Evolutionary conservation across 495 filamentous ascomycete genomes (phyloP).

Genomic region (Podospora sp.): DNA sequence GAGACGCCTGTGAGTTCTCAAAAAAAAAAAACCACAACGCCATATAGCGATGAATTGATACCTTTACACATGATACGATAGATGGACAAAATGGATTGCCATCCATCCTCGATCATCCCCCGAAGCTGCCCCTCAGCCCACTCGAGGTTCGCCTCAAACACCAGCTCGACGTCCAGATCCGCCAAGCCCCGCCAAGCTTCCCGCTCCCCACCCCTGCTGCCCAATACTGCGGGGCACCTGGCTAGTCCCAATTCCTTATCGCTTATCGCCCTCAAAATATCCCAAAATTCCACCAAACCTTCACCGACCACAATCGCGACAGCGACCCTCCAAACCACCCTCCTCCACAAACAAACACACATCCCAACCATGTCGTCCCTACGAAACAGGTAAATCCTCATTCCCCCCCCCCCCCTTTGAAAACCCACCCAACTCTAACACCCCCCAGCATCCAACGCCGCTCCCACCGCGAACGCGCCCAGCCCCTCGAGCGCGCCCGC

Average conservation of each 20-base stretch:
- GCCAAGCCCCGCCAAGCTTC: slow-evolving; percentile 1
- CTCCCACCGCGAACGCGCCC: slow-evolving; percentile 80
- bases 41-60: too few relatives aligned
- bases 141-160: not conserved
- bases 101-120: too few relatives aligned
- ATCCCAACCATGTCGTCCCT: slow-evolving; percentile 36
- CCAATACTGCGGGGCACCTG: not conserved
- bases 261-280: not conserved
- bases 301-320: not conserved
- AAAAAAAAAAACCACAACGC: too few relatives aligned
- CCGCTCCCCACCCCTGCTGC: not conserved
- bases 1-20: too few relatives aligned
- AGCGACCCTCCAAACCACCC: not conserved
- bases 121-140: not conserved
- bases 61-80: not conserved
- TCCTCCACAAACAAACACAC: slow-evolving; percentile 1
- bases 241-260: not conserved
- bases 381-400: slow-evolving; percentile 33
- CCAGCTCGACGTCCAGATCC: not conserved
- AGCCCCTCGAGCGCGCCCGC: slow-evolving; percentile 68
- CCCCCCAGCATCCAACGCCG: slow-evolving; percentile 35
- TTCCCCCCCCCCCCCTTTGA: not conserved
- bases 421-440: slow-evolving; percentile 14
- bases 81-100: not conserved
- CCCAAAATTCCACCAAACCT: not conserved